phyloP scores from a whole-genome alignment of 2,329 filamentous ascomycete genomes.

The Xylariales sp. region DNA sequence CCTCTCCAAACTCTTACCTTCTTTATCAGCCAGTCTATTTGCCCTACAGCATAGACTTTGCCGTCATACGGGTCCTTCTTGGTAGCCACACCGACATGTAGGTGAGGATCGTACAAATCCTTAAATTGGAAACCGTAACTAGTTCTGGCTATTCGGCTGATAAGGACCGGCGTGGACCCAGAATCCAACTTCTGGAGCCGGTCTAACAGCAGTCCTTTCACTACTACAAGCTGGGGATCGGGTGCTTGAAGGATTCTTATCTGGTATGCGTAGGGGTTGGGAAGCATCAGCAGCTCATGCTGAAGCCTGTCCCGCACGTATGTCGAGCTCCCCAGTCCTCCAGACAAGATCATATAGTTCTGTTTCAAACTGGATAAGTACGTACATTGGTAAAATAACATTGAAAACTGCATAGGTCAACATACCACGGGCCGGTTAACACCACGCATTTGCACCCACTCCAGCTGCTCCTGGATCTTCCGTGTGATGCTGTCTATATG shows the following conservation, averaged over 20 bases:
- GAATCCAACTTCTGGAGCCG: constrained; percentile 42
- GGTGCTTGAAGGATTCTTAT: constrained; percentile 37
- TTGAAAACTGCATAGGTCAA: not conserved
- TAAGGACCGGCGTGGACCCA: constrained; percentile 34
- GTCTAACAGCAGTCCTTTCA: constrained; percentile 47
- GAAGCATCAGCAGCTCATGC: constrained; percentile 25
- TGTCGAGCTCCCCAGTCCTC: constrained; percentile 39
- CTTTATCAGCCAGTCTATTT: constrained; percentile 38
- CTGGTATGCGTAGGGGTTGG: constrained; percentile 29
- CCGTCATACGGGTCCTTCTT: constrained; percentile 26
- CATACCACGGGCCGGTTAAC: constrained; percentile 30
- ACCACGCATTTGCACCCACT: constrained; percentile 29
- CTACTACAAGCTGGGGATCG: constrained; percentile 51
- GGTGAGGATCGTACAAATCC: constrained; percentile 28
- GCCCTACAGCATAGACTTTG: constrained; percentile 33
- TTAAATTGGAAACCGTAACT: constrained; percentile 38
- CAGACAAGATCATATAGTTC: constrained; percentile 39
- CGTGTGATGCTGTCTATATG: constrained; percentile 34
- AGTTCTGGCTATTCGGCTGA: constrained; percentile 33
- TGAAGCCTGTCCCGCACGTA: constrained; percentile 40
- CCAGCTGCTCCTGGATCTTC: constrained; percentile 33
- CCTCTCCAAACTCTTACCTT: too few relatives aligned
- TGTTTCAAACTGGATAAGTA: too few relatives aligned
- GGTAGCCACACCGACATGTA: constrained; percentile 31
- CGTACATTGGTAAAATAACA: not conserved